These are phyloP conservation scores for Chaetomium globosum DNA, from an alignment of 2,329 filamentous ascomycete genomes.

Conservation along the genomic window DNA sequence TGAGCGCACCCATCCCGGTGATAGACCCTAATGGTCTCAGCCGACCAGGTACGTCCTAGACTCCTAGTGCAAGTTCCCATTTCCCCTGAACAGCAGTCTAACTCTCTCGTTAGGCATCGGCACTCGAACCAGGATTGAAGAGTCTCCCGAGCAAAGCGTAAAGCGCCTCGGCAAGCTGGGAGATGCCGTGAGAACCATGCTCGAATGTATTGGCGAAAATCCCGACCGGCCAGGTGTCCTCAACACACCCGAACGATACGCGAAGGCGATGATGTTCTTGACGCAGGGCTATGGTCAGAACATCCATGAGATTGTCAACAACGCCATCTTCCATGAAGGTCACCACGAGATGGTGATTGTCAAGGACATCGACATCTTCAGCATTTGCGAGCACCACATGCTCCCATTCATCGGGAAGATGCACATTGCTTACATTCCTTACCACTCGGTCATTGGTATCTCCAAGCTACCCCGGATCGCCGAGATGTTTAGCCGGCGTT, in stretches of 20 bases:
- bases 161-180: slow-evolving; percentile 54
- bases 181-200: slow-evolving; percentile 65
- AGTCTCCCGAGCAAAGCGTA: slow-evolving; percentile 37
- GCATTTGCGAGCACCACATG: slow-evolving; percentile 93
- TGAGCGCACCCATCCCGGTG: not conserved
- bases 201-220: slow-evolving; percentile 70
- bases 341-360: slow-evolving; percentile 97
- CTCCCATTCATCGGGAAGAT: slow-evolving; percentile 98
- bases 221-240: slow-evolving; percentile 65
- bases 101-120: slow-evolving; percentile 11
- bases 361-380: slow-evolving; percentile 94
- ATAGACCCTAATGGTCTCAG: slow-evolving; percentile 62
- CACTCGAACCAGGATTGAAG: slow-evolving; percentile 8
- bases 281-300: slow-evolving; percentile 97
- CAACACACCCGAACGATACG: slow-evolving; percentile 79
- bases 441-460: slow-evolving; percentile 85
- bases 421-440: slow-evolving; percentile 97
- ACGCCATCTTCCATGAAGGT: slow-evolving; percentile 91
- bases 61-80: too few relatives aligned
- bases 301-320: slow-evolving; percentile 85
- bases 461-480: slow-evolving; percentile 95
- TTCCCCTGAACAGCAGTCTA: not conserved
- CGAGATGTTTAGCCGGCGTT: slow-evolving; percentile 89
- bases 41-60: slow-evolving; percentile 53
- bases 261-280: slow-evolving; percentile 92